Percentiles rank a stretch among this genome's conserved stretches.
phyloP scores from a whole-genome alignment of 108 stramenopile genomes.

The Nannochloropsis salina region DNA sequence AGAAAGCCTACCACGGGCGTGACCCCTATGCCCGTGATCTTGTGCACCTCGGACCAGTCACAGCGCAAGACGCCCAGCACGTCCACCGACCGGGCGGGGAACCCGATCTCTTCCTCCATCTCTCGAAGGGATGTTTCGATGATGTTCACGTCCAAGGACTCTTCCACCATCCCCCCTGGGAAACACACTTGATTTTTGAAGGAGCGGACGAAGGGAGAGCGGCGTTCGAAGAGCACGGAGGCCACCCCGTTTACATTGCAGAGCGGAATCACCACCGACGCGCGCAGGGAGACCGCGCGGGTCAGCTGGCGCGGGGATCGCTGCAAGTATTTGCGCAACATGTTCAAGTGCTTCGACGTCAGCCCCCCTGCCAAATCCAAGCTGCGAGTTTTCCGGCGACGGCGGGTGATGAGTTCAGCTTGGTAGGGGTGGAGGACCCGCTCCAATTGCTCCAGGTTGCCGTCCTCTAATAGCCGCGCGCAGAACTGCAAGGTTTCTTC shows the following conservation, averaged over 20 bases:
- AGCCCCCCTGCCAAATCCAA: slow-evolving; percentile 68
- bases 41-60: slow-evolving; percentile 76
- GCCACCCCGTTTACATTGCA: slow-evolving; percentile 86
- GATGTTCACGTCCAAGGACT: slow-evolving; percentile 70
- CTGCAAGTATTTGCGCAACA: slow-evolving; percentile 75
- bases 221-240: slow-evolving; percentile 78
- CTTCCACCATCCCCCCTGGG: slow-evolving; percentile 85
- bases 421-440: slow-evolving; percentile 69
- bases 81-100: slow-evolving; percentile 50
- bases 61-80: slow-evolving; percentile 78
- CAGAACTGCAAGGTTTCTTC: slow-evolving; percentile 80
- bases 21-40: slow-evolving; percentile 80
- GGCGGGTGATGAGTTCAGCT: slow-evolving; percentile 57
- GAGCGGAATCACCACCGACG: slow-evolving; percentile 77
- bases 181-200: slow-evolving; percentile 72
- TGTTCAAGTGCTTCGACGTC: slow-evolving; percentile 60
- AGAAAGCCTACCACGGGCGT: slow-evolving; percentile 81
- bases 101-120: slow-evolving; percentile 91
- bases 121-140: slow-evolving; percentile 80
- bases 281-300: slow-evolving; percentile 68
- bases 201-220: slow-evolving; percentile 60
- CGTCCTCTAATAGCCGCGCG: slow-evolving; percentile 65
- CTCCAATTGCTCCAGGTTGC: slow-evolving; percentile 60
- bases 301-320: slow-evolving; percentile 81
- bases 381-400: slow-evolving; percentile 55